Evolutionary conservation across 495 filamentous ascomycete genomes (phyloP).

Genomic region (Lepraria neglecta): DNA sequence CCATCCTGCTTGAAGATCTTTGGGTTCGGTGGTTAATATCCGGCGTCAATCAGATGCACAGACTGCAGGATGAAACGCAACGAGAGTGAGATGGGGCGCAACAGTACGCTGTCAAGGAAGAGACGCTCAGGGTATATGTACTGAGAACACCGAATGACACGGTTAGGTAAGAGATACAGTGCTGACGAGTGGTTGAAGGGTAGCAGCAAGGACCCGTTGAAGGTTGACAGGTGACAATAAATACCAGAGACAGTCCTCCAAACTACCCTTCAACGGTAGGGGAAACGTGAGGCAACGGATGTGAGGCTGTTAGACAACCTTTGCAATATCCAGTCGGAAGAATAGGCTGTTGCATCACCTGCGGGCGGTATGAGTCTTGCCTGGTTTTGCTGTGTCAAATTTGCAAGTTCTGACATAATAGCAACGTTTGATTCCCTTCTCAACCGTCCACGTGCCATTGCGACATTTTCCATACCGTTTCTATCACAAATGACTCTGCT

Average conservation of each 20-base stretch:
- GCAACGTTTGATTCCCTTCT: slow-evolving; percentile 2
- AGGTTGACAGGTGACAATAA: slow-evolving; percentile 8
- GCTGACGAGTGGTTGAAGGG: slow-evolving; percentile 8
- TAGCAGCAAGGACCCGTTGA: background rate
- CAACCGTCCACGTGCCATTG: slow-evolving; percentile 15
- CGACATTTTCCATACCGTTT: background rate
- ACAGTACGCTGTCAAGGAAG: background rate
- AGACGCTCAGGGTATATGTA: background rate
- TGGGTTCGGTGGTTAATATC: background rate
- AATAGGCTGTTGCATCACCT: slow-evolving; percentile 17
- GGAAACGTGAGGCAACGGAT: slow-evolving; percentile 5
- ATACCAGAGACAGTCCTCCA: background rate
- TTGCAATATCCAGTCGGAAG: slow-evolving; percentile 12
- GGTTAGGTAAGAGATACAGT: background rate
- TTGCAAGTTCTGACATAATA: slow-evolving; percentile 17
- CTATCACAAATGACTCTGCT: background rate
- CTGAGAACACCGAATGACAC: background rate
- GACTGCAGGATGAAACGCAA: slow-evolving; percentile 10
- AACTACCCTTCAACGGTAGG: slow-evolving; percentile 1
- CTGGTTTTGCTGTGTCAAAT: slow-evolving; percentile 11
- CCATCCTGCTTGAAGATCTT: slow-evolving; percentile 19
- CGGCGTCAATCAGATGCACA: slow-evolving; percentile 12
- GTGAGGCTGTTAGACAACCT: slow-evolving; percentile 12
- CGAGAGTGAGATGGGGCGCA: background rate
- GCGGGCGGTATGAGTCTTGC: slow-evolving; percentile 14